Evolutionary conservation across 257 asterid genomes (phyloP), one percentile per base, ranked within the genome.

Genomic region (Coffea canephora): DNA sequence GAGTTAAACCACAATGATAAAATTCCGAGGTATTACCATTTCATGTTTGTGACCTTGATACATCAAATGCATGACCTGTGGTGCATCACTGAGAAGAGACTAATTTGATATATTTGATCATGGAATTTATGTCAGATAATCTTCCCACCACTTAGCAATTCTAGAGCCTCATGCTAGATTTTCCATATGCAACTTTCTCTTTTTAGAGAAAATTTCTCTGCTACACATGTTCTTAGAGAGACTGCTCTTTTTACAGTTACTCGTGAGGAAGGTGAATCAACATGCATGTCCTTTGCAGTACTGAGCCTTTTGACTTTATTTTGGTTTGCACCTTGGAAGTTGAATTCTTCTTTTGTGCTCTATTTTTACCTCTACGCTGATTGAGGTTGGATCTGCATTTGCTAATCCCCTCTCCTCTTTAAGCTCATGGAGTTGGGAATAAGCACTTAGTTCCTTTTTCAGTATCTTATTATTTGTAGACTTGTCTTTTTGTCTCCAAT

Each of bases 381-480:
- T 21, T 54, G 21, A 18, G 16, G 64, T 67, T 70, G 77, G 65
- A 71, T 52, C 75, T 19, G 54, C 52, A 36, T 80, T 74, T 8
- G 19, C 41, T 74, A n/a, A 49, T 27, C 59, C n/a, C 21, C 46
- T 79, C 77, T 43, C 61, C 50, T 71, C 71, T 48, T 48, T 31
- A 34, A 18, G 69, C 71, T 41, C 57, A 8, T 34, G 65, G 80
- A 39, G n/a, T 48, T 34, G 57, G 25, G 48, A 64, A 31, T 34
- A 62, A 19, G 67, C 25, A 6, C 49, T 73, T 34, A 27, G 64
- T 73, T 15, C 70, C 57, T 69, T 10, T 6, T 55, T 5, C 10
- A 9, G 23, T 10, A 27, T n/a, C 67, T 1, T 39, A 43, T 1
- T 75, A 46, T 25, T 65, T 12, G 25, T 27, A 65, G 11, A 61